Evolutionary conservation across 331 rosid genomes (phyloP).

Genomic region (Quercus phellos): DNA sequence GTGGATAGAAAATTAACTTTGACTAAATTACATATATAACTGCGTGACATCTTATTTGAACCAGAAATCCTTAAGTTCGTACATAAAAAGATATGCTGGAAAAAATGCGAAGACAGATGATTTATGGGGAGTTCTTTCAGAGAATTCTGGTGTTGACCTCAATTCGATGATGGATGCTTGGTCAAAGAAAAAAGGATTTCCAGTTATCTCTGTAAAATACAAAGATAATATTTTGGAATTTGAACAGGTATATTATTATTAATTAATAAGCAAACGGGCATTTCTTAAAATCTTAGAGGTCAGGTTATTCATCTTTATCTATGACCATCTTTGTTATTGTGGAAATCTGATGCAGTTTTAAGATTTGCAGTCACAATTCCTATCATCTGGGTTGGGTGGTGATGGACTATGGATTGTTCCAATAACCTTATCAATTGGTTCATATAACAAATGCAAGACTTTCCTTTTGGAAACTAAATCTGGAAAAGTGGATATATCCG

Average conservation of each 20-base stretch:
- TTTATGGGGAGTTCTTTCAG: constrained; percentile 69
- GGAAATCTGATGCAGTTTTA: constrained; percentile 20
- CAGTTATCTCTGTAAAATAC: constrained; percentile 55
- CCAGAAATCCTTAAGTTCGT: constrained; percentile 68
- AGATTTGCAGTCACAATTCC: constrained; percentile 63
- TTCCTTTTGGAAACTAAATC: constrained; percentile 52
- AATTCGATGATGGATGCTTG: constrained; percentile 63
- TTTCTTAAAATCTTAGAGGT: not conserved
- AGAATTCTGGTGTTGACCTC: constrained; percentile 68
- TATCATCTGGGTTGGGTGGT: constrained; percentile 51
- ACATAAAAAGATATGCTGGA: constrained; percentile 54
- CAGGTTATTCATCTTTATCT: not conserved
- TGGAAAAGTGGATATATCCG: constrained; percentile 40
- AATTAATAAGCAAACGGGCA: not conserved
- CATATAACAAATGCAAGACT: constrained; percentile 47
- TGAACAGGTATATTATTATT: not conserved
- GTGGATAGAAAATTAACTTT: not conserved
- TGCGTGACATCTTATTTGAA: constrained; percentile 21
- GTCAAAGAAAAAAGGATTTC: constrained; percentile 78
- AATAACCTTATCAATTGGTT: constrained; percentile 57
- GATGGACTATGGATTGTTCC: constrained; percentile 78
- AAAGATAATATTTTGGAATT: constrained; percentile 52
- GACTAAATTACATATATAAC: not conserved
- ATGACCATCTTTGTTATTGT: not conserved
- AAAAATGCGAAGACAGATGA: constrained; percentile 78